Conservation (phyloP, 1,284 basidiomycete genomes). For the Paramarasmius palmivorus region DNA sequence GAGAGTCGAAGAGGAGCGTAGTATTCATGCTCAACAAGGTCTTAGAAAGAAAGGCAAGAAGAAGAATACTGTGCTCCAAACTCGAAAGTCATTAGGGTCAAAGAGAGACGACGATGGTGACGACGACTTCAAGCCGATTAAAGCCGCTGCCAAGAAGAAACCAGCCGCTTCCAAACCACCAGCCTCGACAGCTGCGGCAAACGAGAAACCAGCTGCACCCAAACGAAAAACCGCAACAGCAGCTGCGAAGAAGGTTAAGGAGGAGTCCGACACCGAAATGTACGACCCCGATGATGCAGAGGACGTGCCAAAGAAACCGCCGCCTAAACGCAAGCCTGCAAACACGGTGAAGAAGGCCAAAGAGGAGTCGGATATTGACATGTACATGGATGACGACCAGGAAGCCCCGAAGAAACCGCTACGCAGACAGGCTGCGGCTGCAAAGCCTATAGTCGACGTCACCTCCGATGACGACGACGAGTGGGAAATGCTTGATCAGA, state of each 20-base stretch:
- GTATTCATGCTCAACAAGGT: slow-evolving; percentile 53
- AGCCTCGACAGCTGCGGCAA: slow-evolving; percentile 39
- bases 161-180: slow-evolving; percentile 27
- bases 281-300: slow-evolving; percentile 13
- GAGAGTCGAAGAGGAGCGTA: slow-evolving; percentile 65
- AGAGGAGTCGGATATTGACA: too few relatives aligned
- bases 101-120: slow-evolving; percentile 31
- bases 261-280: slow-evolving; percentile 24
- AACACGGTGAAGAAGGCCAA: too few relatives aligned
- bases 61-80: slow-evolving; percentile 77
- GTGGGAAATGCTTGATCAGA: slow-evolving; percentile 3
- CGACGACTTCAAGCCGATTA: slow-evolving; percentile 24
- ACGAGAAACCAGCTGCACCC: slow-evolving; percentile 24
- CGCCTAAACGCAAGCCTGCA: too few relatives aligned
- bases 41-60: slow-evolving; percentile 65
- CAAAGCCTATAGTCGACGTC: slow-evolving; percentile 21
- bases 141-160: slow-evolving; percentile 30
- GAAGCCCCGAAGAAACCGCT: too few relatives aligned
- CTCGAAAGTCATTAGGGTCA: slow-evolving; percentile 64
- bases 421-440: slow-evolving; percentile 21
- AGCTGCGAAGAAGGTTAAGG: slow-evolving; percentile 21
- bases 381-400: too few relatives aligned
- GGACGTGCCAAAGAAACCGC: slow-evolving; percentile 19
- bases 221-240: slow-evolving; percentile 26
- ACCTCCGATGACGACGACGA: slow-evolving; percentile 29